A percentile compares a stretch with the other conserved stretches of the same genome.
phyloP scores from a whole-genome alignment of 2,329 filamentous ascomycete genomes.

The Alternaria solani region DNA sequence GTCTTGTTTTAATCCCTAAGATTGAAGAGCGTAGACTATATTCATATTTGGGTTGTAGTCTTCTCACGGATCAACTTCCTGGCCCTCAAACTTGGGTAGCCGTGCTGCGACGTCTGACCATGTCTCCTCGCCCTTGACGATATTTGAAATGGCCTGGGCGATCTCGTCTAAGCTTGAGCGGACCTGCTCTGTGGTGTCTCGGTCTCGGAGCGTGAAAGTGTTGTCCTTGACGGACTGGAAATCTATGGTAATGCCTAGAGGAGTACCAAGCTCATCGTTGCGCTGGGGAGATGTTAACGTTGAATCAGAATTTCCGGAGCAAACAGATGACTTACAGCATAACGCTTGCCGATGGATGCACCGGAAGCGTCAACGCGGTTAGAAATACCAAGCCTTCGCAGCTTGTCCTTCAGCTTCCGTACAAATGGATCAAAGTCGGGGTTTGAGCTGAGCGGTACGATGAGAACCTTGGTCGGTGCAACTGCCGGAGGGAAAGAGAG shows the following conservation, averaged over 20 bases:
- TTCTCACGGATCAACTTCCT: slow-evolving; percentile 39
- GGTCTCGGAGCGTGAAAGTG: slow-evolving; percentile 86
- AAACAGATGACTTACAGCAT: slow-evolving; percentile 51
- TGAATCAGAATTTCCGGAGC: neutral
- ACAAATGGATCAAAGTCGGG: slow-evolving; percentile 81
- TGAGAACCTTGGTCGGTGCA: slow-evolving; percentile 93
- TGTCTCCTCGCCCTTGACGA: slow-evolving; percentile 69
- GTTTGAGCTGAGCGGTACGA: slow-evolving; percentile 87
- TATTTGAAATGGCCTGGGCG: slow-evolving; percentile 72
- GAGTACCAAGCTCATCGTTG: slow-evolving; percentile 95
- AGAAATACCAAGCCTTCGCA: slow-evolving; percentile 79
- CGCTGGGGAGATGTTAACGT: slow-evolving; percentile 56
- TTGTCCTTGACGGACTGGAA: slow-evolving; percentile 93
- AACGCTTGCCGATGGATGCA: slow-evolving; percentile 93
- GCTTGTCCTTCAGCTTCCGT: slow-evolving; percentile 74
- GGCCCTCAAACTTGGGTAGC: slow-evolving; percentile 78
- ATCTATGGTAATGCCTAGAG: slow-evolving; percentile 91
- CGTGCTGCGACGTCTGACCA: slow-evolving; percentile 78
- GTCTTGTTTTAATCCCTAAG: neutral
- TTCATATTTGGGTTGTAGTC: neutral
- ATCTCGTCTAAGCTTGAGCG: slow-evolving; percentile 83
- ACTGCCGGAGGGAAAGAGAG: slow-evolving; percentile 78
- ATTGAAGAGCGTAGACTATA: neutral
- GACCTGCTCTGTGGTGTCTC: slow-evolving; percentile 87
- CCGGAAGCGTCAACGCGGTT: slow-evolving; percentile 90